These are phyloP conservation scores for Phaeosphaeria sp. DNA, from an alignment of 2,329 filamentous ascomycete genomes.

Conservation along the genomic window DNA sequence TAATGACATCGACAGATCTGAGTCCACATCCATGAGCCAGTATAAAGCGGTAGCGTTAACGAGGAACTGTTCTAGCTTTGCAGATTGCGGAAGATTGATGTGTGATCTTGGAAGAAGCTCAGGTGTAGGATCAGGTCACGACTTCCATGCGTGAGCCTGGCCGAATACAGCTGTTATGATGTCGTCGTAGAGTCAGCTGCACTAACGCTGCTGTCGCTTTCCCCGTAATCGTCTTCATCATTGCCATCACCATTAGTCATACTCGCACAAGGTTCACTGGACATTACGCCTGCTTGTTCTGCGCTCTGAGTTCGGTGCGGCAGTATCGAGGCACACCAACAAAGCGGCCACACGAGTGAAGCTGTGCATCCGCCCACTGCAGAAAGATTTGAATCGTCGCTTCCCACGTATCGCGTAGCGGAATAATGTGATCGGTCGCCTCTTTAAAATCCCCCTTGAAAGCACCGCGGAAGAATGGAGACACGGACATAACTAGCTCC, in stretches of 20 bases:
- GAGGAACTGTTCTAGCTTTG: not conserved
- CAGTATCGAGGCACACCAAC: not conserved
- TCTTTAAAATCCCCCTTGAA: slow-evolving; percentile 17
- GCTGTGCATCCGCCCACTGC: slow-evolving; percentile 12
- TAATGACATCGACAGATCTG: not conserved
- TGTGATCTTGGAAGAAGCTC: slow-evolving; percentile 4
- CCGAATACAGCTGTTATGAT: slow-evolving; percentile 13
- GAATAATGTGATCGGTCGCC: slow-evolving; percentile 4
- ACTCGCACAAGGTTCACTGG: not conserved
- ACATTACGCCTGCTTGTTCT: not conserved
- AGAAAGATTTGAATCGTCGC: slow-evolving; percentile 14
- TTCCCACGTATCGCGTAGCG: slow-evolving; percentile 10
- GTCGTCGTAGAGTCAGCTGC: slow-evolving; percentile 15
- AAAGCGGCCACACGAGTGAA: not conserved
- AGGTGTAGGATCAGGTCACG: slow-evolving; percentile 3
- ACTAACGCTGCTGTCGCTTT: not conserved
- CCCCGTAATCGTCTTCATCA: not conserved
- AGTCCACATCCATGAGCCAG: not conserved
- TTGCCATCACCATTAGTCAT: not conserved
- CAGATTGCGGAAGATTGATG: slow-evolving; percentile 7
- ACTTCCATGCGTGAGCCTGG: slow-evolving; percentile 3
- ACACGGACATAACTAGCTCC: slow-evolving; percentile 7
- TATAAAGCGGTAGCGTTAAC: not conserved
- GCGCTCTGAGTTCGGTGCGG: not conserved
- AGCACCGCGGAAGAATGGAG: slow-evolving; percentile 7